phyloP scores from a whole-genome alignment of 2,329 filamentous ascomycete species.

The Fusarium nanum region DNA sequence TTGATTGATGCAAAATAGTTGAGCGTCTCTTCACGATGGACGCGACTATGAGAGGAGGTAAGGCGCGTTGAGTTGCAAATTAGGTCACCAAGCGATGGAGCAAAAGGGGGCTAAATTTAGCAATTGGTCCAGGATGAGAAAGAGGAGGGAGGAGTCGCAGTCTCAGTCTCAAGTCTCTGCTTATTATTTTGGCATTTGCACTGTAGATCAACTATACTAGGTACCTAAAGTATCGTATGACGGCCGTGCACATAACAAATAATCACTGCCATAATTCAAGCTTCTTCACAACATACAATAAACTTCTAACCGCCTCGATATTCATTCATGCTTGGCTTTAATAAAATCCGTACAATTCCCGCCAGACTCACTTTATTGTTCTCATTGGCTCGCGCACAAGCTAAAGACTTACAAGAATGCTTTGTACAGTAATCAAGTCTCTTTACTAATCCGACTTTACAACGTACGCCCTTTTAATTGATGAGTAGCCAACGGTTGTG shows the following conservation, averaged over 20 bases:
- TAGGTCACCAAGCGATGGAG: slow-evolving; percentile 41
- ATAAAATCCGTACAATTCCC: slow-evolving; percentile 24
- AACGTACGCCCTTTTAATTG: slow-evolving; percentile 35
- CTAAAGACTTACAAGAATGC: neutral
- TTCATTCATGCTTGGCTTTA: neutral
- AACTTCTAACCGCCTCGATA: neutral
- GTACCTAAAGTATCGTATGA: neutral
- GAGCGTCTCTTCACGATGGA: neutral
- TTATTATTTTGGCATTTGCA: slow-evolving; percentile 20
- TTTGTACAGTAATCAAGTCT: slow-evolving; percentile 39
- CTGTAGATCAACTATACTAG: slow-evolving; percentile 24
- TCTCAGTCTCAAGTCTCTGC: neutral
- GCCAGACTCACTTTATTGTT: neutral
- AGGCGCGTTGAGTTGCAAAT: slow-evolving; percentile 39
- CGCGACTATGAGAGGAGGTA: slow-evolving; percentile 2
- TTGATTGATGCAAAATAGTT: neutral
- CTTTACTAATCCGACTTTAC: slow-evolving; percentile 41
- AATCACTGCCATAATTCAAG: neutral
- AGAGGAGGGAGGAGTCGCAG: neutral
- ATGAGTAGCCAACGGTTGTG: slow-evolving; percentile 37
- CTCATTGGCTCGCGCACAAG: neutral
- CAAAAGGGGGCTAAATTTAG: slow-evolving; percentile 47
- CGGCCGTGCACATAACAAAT: slow-evolving; percentile 28
- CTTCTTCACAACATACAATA: neutral
- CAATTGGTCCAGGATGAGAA: slow-evolving; percentile 31